A percentile compares a stretch with the other conserved stretches of the same genome.
Evolutionary conservation across 2,329 filamentous ascomycete genomes (phyloP).

Genomic region (Exophiala spinifera): DNA sequence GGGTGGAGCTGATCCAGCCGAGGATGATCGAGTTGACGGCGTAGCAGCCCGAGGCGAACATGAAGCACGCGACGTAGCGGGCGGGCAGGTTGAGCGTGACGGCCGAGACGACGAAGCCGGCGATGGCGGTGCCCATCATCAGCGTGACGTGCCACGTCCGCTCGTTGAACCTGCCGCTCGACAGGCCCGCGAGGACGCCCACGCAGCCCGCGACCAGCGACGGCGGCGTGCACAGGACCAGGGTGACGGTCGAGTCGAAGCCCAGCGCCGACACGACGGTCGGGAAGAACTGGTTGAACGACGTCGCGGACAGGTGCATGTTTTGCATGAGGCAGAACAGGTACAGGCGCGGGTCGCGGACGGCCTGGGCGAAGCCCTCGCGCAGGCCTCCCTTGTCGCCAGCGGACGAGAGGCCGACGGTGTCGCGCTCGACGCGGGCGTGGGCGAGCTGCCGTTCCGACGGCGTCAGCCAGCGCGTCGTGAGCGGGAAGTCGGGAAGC

Average conservation of each 20-base stretch:
- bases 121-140: conserved; percentile 57
- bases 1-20: conserved; percentile 49
- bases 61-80: conserved; percentile 33
- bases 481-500: conserved; percentile 43
- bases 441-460: conserved; percentile 43
- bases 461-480: conserved; percentile 32
- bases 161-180: conserved; percentile 45
- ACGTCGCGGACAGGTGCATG: conserved; percentile 42
- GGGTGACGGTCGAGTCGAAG: conserved; percentile 47
- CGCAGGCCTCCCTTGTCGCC: background rate
- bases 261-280: conserved; percentile 48
- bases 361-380: conserved; percentile 19
- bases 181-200: conserved; percentile 23
- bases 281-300: conserved; percentile 46
- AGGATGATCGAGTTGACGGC: conserved; percentile 41
- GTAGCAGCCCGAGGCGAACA: conserved; percentile 34
- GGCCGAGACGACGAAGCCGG: too few relatives aligned
- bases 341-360: conserved; percentile 38
- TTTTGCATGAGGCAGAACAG: conserved; percentile 47
- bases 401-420: conserved; percentile 2
- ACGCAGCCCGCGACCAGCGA: conserved; percentile 31
- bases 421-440: conserved; percentile 30
- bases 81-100: too few relatives aligned
- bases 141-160: conserved; percentile 66
- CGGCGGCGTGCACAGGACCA: conserved; percentile 45